phyloP scores from a whole-genome alignment of 306 rosid genomes.

The Lathyrus aphaca region DNA sequence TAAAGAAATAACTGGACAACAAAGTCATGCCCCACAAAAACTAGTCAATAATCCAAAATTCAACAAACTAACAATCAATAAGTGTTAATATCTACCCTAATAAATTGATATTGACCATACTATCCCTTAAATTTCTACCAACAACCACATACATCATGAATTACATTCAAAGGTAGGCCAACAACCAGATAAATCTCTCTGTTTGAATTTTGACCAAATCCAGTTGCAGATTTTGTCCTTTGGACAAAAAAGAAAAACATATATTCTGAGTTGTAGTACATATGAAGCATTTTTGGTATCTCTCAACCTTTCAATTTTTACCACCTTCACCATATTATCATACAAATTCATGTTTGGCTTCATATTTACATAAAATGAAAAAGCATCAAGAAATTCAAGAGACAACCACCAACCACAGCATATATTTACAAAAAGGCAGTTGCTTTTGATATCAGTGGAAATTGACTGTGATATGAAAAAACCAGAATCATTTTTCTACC shows the following conservation, averaged over 20 bases:
- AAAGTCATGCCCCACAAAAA: not conserved
- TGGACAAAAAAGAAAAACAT: not conserved
- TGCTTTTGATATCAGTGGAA: not conserved
- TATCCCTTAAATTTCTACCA: slow-evolving; percentile 32
- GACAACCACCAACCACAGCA: slow-evolving; percentile 3
- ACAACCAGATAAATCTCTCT: not conserved
- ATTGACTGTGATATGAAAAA: slow-evolving; percentile 20
- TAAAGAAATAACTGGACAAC: slow-evolving; percentile 8
- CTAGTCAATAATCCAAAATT: not conserved
- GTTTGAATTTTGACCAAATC: not conserved
- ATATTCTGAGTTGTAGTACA: not conserved
- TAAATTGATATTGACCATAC: slow-evolving; percentile 7
- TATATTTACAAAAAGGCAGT: slow-evolving; percentile 8
- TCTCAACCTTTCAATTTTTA: not conserved
- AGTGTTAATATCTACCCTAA: not conserved
- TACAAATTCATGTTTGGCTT: not conserved
- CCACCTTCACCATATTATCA: not conserved
- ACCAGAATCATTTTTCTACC: not conserved
- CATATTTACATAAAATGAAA: slow-evolving; percentile 10
- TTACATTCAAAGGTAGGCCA: slow-evolving; percentile 11
- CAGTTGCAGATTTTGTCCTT: not conserved
- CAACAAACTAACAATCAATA: slow-evolving; percentile 1
- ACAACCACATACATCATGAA: slow-evolving; percentile 15
- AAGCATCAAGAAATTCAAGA: slow-evolving; percentile 22
- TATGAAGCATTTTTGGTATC: not conserved